phyloP scores from a whole-genome alignment of 306 rosid species.

The Cicer cuneatum region DNA sequence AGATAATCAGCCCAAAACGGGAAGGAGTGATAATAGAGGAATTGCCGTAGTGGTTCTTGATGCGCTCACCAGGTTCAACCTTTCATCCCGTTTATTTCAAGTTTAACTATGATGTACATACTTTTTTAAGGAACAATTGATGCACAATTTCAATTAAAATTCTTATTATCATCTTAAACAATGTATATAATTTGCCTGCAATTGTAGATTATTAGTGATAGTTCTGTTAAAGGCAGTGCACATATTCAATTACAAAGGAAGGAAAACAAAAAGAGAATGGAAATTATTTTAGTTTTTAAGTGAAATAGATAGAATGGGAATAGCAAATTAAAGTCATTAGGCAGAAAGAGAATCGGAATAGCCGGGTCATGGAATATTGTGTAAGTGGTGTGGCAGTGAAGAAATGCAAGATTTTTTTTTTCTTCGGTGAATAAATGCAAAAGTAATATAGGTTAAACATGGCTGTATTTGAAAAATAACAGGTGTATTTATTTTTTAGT shows the following conservation, averaged over 20 bases:
- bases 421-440: no score
- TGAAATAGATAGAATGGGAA: conserved; percentile 9
- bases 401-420: conserved; percentile 6
- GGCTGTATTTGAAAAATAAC: conserved; percentile 1
- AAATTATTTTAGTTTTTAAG: conserved; percentile 6
- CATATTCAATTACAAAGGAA: no score
- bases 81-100: conserved; percentile 11
- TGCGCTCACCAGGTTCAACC: conserved; percentile 78
- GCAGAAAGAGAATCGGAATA: no score
- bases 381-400: conserved; percentile 1
- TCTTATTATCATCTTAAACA: not conserved
- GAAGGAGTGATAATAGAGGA: conserved; percentile 88
- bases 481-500: conserved; percentile 3
- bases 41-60: conserved; percentile 96
- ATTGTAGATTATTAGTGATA: not conserved
- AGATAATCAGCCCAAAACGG: conserved; percentile 85
- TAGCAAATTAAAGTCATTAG: no score
- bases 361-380: conserved; percentile 4
- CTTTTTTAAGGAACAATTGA: no score
- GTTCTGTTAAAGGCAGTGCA: not conserved
- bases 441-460: conserved; percentile 5
- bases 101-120: not conserved
- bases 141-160: not conserved
- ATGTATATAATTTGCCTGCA: no score
- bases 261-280: conserved; percentile 9